Evolutionary conservation across 2,329 filamentous ascomycete genomes (phyloP).

Genomic region (Metarhizium rileyi): DNA sequence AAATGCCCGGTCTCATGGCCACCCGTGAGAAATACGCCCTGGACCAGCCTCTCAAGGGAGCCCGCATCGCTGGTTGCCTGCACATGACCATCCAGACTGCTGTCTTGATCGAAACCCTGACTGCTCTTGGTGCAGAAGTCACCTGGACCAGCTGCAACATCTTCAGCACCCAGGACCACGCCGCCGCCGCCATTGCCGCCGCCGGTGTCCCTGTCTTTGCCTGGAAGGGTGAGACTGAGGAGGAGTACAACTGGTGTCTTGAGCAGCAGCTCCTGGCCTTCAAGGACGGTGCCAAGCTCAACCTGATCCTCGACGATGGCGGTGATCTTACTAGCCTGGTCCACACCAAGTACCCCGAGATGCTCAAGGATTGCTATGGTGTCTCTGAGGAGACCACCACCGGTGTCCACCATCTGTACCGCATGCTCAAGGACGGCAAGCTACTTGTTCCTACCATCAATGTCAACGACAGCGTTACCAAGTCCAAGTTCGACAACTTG

Average conservation of each 20-base stretch:
- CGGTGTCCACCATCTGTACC: slow-evolving; percentile 98
- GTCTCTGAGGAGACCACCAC: slow-evolving; percentile 99
- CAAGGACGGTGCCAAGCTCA: slow-evolving; percentile 93
- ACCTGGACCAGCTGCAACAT: slow-evolving; percentile 99
- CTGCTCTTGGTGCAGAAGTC: slow-evolving; percentile 88
- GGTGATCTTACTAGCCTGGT: slow-evolving; percentile 94
- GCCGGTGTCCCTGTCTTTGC: slow-evolving; percentile 77
- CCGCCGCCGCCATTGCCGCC: slow-evolving; percentile 92
- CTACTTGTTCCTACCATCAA: slow-evolving; percentile 95
- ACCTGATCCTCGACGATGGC: slow-evolving; percentile 98
- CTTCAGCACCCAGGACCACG: slow-evolving; percentile 98
- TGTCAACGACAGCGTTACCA: slow-evolving; percentile 99
- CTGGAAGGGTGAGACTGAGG: slow-evolving; percentile 89
- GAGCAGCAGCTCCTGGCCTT: slow-evolving; percentile 97
- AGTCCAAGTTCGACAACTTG: slow-evolving; percentile 99
- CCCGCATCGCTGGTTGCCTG: slow-evolving; percentile 93
- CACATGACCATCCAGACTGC: slow-evolving; percentile 99
- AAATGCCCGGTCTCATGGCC: slow-evolving; percentile 97
- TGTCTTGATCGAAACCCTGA: slow-evolving; percentile 97
- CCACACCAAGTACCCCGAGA: slow-evolving; percentile 96
- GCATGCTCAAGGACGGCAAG: slow-evolving; percentile 84
- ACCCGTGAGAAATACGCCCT: slow-evolving; percentile 83
- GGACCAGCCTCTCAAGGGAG: slow-evolving; percentile 90
- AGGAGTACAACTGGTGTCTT: slow-evolving; percentile 99
- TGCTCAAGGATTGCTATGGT: slow-evolving; percentile 97